Percentiles rank a stretch among this genome's conserved stretches.
These are phyloP conservation scores for Hygrophila difformis DNA, from an alignment of 257 asterid genomes.

Conservation along the genomic window DNA sequence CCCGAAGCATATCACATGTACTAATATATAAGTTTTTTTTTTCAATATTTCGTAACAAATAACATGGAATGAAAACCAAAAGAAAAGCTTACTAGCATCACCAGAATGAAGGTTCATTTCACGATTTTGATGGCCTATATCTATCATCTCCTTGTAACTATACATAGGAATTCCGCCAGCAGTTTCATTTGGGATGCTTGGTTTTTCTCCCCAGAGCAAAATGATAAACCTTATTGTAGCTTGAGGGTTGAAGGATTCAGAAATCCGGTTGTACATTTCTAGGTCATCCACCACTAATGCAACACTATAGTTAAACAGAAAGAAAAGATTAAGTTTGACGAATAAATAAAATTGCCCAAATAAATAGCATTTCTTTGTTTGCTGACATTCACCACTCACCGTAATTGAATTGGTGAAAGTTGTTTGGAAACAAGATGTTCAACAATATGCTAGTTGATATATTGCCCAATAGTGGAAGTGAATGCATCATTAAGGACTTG, in stretches of 20 bases:
- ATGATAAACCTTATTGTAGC: conserved; percentile 52
- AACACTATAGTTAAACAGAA: conserved; percentile 42
- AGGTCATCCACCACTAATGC: conserved; percentile 84
- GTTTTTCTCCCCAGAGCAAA: conserved; percentile 82
- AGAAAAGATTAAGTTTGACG: conserved; percentile 13
- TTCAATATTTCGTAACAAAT: no score
- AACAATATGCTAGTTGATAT: no score
- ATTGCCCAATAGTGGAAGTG: no score
- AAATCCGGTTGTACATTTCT: conserved; percentile 45
- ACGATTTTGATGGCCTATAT: conserved; percentile 60
- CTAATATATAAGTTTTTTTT: background rate
- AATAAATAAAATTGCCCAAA: conserved; percentile 5
- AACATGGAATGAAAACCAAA: background rate
- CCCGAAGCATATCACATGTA: background rate
- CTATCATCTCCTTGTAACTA: conserved; percentile 55
- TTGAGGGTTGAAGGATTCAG: conserved; percentile 36
- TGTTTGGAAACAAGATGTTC: background rate
- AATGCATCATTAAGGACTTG: no score
- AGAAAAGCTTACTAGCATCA: conserved; percentile 65
- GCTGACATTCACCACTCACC: background rate
- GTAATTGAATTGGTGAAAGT: background rate
- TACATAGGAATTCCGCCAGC: conserved; percentile 39
- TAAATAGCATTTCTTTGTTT: background rate
- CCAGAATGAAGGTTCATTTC: conserved; percentile 35
- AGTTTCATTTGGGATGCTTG: conserved; percentile 39